A percentile compares a stretch with the other conserved stretches of the same genome.
Evolutionary conservation across 371 early-diverging fungal genomes (phyloP).

Genomic region (Funneliformis caledonium): DNA sequence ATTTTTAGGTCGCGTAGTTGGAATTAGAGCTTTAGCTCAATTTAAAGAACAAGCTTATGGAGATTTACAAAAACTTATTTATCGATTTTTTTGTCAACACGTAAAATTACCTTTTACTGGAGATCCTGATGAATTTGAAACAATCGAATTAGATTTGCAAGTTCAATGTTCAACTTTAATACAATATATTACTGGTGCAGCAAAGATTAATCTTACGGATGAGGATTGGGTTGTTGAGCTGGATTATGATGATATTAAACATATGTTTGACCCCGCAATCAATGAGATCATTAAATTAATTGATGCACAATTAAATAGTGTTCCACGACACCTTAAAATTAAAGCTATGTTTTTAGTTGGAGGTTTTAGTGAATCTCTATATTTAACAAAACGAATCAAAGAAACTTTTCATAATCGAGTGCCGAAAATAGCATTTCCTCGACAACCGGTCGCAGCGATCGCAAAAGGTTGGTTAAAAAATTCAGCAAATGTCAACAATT

Average conservation of each 20-base stretch:
- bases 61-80: slow-evolving; percentile 14
- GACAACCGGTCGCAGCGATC: slow-evolving; percentile 40
- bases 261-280: slow-evolving; percentile 32
- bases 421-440: slow-evolving; percentile 36
- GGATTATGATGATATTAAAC: not conserved
- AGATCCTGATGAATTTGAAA: not conserved
- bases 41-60: not conserved
- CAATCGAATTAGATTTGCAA: slow-evolving; percentile 8
- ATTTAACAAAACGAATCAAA: slow-evolving; percentile 36
- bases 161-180: not conserved
- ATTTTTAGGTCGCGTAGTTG: not conserved
- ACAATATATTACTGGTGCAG: slow-evolving; percentile 12
- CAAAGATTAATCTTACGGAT: not conserved
- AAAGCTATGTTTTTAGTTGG: slow-evolving; percentile 57
- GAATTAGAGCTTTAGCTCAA: not conserved
- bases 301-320: slow-evolving; percentile 41
- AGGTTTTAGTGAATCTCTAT: slow-evolving; percentile 58
- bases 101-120: slow-evolving; percentile 26
- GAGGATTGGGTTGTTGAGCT: slow-evolving; percentile 24
- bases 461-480: not conserved
- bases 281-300: slow-evolving; percentile 9
- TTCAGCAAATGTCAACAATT: no score
- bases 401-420: slow-evolving; percentile 41
- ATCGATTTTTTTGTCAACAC: slow-evolving; percentile 23
- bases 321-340: slow-evolving; percentile 38